These are phyloP conservation scores for Lachancea kluyveri DNA, from an alignment of 805 yeast genomes.

Conservation along the genomic window DNA sequence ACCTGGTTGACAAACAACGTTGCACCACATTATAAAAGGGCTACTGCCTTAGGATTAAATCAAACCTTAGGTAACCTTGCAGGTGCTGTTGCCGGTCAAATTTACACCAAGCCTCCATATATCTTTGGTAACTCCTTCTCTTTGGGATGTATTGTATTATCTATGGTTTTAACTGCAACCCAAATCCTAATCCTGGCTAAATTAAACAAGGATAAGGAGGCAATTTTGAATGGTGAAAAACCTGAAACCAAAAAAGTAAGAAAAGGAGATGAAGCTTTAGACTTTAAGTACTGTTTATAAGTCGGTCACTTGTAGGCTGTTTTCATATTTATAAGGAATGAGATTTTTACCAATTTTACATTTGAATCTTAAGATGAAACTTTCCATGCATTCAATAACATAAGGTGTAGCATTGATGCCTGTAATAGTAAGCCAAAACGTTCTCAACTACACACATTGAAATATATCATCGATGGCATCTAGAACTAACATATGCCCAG, in stretches of 20 bases:
- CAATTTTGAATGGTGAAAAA: conserved; percentile 18
- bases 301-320: too few relatives aligned
- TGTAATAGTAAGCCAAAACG: too few relatives aligned
- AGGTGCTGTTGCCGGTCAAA: conserved; percentile 41
- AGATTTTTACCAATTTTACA: too few relatives aligned
- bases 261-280: conserved; percentile 23
- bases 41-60: conserved; percentile 37
- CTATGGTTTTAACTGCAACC: conserved; percentile 15
- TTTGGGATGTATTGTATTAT: conserved; percentile 30
- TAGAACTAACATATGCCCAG: conserved; percentile 34
- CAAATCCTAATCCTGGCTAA: conserved; percentile 14
- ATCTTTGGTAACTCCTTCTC: conserved; percentile 36
- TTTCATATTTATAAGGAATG: too few relatives aligned
- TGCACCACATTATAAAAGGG: conserved; percentile 38
- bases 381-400: too few relatives aligned
- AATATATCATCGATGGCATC: conserved; percentile 26
- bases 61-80: conserved; percentile 41
- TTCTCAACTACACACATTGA: too few relatives aligned
- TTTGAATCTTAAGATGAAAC: too few relatives aligned
- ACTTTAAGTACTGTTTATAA: conserved; percentile 20
- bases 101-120: conserved; percentile 36
- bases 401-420: too few relatives aligned
- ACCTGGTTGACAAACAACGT: conserved; percentile 40
- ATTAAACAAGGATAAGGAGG: conserved; percentile 12
- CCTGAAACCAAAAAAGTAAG: conserved; percentile 17